phyloP scores from a whole-genome alignment of 257 asterid genomes.

The Nicotiana benthamiana region DNA sequence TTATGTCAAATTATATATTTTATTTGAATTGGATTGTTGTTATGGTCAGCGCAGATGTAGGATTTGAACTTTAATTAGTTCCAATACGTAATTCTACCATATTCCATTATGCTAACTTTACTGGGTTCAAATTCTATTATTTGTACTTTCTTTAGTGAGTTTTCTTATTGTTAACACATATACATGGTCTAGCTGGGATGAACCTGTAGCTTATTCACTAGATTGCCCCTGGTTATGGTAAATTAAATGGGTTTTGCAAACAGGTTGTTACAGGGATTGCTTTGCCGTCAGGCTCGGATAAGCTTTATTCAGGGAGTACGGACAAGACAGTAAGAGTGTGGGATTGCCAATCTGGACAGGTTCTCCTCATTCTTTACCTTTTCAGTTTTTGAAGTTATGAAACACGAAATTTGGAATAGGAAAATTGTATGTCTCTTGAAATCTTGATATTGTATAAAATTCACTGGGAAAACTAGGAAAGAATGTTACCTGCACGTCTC shows the following conservation, averaged over 20 bases:
- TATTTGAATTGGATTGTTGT: too few relatives aligned
- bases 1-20: not conserved
- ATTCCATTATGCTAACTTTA: too few relatives aligned
- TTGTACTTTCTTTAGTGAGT: too few relatives aligned
- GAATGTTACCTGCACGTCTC: not conserved
- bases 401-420: not conserved
- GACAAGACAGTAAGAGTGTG: conserved; percentile 88
- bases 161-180: too few relatives aligned
- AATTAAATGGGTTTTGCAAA: conserved; percentile 5
- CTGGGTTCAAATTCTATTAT: too few relatives aligned
- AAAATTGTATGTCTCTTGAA: not conserved
- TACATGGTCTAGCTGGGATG: too few relatives aligned
- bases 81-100: too few relatives aligned
- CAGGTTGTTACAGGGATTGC: conserved; percentile 94
- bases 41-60: too few relatives aligned
- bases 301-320: conserved; percentile 85
- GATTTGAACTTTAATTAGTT: too few relatives aligned
- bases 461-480: not conserved
- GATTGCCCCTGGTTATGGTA: too few relatives aligned
- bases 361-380: conserved; percentile 15
- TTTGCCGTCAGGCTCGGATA: conserved; percentile 81
- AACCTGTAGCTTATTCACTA: too few relatives aligned
- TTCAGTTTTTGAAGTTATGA: not conserved
- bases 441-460: not conserved
- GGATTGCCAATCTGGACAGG: conserved; percentile 99